phyloP scores from a whole-genome alignment of 495 filamentous ascomycete species.

The Trypethelium eluteriae region DNA sequence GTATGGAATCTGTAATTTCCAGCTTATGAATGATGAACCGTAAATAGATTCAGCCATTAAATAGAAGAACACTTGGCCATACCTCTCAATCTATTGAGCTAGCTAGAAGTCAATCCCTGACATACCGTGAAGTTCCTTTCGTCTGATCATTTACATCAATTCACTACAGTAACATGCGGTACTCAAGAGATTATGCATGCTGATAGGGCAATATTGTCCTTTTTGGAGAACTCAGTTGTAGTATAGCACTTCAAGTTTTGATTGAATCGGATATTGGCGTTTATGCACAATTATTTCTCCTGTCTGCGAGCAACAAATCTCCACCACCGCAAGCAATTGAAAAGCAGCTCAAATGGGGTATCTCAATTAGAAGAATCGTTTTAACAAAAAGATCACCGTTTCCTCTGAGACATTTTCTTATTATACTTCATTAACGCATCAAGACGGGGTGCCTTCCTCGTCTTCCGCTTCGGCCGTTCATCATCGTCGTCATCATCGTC shows the following conservation, averaged over 20 bases:
- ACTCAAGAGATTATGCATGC: too few relatives aligned
- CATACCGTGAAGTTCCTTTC: too few relatives aligned
- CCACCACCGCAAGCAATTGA: neutral
- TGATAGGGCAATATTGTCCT: too few relatives aligned
- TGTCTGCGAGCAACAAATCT: neutral
- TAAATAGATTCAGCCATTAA: neutral
- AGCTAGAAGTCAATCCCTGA: too few relatives aligned
- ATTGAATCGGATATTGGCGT: neutral
- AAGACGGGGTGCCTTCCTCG: neutral
- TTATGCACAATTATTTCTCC: neutral
- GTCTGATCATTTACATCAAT: too few relatives aligned
- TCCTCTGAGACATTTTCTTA: conserved; percentile 6
- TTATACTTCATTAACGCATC: neutral
- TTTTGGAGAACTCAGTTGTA: too few relatives aligned
- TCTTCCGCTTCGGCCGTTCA: neutral
- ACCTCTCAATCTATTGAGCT: too few relatives aligned
- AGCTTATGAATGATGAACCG: neutral
- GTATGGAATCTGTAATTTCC: conserved; percentile 51
- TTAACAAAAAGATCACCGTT: neutral
- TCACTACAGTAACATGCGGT: too few relatives aligned
- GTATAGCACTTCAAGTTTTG: too few relatives aligned
- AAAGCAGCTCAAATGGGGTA: neutral
- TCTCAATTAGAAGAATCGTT: neutral
- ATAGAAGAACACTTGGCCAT: too few relatives aligned
- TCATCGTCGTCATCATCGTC: neutral